These are phyloP conservation scores for Boletus edulis DNA, from an alignment of 768 basidiomycete species.

Conservation along the genomic window DNA sequence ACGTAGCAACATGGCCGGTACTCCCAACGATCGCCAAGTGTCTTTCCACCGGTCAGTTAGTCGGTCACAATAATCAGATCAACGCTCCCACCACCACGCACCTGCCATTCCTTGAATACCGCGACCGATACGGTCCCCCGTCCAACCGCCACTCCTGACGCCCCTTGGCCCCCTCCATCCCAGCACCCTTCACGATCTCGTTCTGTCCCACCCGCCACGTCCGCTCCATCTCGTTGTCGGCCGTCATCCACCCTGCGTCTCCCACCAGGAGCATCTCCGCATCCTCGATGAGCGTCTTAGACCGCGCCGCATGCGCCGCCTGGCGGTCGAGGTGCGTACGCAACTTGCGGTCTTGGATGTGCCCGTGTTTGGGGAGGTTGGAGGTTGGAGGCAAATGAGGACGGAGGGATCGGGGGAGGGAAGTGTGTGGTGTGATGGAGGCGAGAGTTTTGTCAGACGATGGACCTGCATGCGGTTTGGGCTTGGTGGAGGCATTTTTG, in stretches of 20 bases:
- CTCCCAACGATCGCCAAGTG: constrained; percentile 84
- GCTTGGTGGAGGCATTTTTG: constrained; percentile 14
- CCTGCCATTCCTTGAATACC: constrained; percentile 93
- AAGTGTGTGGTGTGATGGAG: constrained; percentile 57
- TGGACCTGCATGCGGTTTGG: constrained; percentile 2
- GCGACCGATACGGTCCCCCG: constrained; percentile 78
- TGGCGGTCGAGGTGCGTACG: constrained; percentile 65
- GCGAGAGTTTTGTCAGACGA: constrained; percentile 50
- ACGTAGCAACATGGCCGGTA: constrained; percentile 85
- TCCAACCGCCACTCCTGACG: constrained; percentile 79
- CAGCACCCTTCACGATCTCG: constrained; percentile 65
- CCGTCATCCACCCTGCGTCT: constrained; percentile 70
- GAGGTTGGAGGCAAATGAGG: constrained; percentile 45
- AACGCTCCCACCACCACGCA: constrained; percentile 34
- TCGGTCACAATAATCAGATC: neutral
- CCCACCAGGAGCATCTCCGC: constrained; percentile 68
- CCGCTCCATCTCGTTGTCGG: constrained; percentile 76
- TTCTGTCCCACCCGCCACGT: constrained; percentile 88
- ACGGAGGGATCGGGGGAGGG: constrained; percentile 68
- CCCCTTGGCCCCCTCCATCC: constrained; percentile 74
- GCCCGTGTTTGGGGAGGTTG: constrained; percentile 47
- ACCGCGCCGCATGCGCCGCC: constrained; percentile 58
- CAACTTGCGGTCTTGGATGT: constrained; percentile 75
- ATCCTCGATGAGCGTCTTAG: constrained; percentile 62
- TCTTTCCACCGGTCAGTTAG: constrained; percentile 34